These are phyloP conservation scores for Anisodus acutangulus DNA, from an alignment of 257 asterid species.

Conservation along the genomic window DNA sequence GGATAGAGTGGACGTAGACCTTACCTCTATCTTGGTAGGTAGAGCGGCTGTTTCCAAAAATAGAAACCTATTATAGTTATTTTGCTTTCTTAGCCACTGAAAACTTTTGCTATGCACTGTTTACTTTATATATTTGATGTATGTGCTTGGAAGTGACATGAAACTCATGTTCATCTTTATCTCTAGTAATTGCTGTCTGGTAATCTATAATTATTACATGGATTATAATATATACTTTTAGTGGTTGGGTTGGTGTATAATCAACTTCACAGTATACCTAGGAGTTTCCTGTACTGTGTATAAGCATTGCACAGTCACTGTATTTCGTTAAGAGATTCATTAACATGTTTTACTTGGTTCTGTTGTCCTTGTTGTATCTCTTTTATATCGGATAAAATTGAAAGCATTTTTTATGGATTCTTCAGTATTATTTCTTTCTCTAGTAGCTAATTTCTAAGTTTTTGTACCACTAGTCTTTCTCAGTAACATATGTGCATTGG, in stretches of 20 bases:
- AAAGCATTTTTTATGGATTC: not conserved
- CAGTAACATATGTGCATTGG: constrained; percentile 7
- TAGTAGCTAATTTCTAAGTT: not conserved
- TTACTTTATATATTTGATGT: constrained; percentile 7
- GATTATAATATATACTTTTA: not conserved
- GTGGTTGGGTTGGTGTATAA: not conserved
- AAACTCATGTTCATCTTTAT: not conserved
- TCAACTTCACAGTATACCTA: not conserved
- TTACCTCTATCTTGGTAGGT: too few species aligned
- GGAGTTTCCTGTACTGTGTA: not conserved
- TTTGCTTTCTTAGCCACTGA: not conserved
- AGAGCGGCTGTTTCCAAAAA: not conserved
- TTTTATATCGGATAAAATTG: not conserved
- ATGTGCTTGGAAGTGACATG: not conserved
- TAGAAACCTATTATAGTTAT: not conserved
- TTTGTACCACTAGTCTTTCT: not conserved
- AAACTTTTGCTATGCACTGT: not conserved
- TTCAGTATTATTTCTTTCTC: not conserved
- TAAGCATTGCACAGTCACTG: not conserved
- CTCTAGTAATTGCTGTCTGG: constrained; percentile 3
- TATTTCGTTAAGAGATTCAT: not conserved
- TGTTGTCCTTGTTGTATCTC: constrained; percentile 18
- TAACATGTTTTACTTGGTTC: not conserved
- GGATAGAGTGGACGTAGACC: too few species aligned
- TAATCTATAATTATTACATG: not conserved